phyloP scores from a whole-genome alignment of 2,329 filamentous ascomycete species.

The Iodosphaeria phyllophila region DNA sequence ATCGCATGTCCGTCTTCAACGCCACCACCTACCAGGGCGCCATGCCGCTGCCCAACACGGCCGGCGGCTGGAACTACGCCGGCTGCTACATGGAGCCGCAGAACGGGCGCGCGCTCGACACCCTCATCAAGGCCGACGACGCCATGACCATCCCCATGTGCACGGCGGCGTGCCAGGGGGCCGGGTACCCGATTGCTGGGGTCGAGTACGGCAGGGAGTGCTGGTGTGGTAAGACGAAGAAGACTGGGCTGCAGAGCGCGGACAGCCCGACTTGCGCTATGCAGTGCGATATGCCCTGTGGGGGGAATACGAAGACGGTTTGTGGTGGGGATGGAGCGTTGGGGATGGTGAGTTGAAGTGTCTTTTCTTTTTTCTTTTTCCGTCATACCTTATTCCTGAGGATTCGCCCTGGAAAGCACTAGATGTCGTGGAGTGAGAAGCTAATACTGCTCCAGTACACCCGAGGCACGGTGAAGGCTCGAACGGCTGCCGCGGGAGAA shows the following conservation, averaged over 20 bases:
- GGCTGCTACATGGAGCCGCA: conserved; percentile 3
- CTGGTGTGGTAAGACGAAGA: conserved; percentile 8
- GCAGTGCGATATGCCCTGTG: background rate
- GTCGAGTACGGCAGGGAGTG: conserved; percentile 18
- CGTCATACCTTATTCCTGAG: too few relatives aligned
- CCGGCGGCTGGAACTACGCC: conserved; percentile 3
- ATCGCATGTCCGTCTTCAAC: conserved; percentile 6
- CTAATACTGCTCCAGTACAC: too few relatives aligned
- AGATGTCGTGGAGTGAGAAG: too few relatives aligned
- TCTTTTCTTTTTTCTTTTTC: too few relatives aligned
- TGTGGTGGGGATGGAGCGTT: too few relatives aligned
- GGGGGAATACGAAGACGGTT: background rate
- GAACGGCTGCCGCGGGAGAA: too few relatives aligned
- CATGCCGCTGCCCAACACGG: conserved; percentile 4
- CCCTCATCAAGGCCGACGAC: conserved; percentile 4
- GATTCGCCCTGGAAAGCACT: too few relatives aligned
- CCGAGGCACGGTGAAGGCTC: too few relatives aligned
- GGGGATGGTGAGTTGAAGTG: too few relatives aligned
- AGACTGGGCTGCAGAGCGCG: background rate
- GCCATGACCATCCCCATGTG: conserved; percentile 19
- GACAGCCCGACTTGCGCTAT: conserved; percentile 1
- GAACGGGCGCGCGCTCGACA: conserved; percentile 1
- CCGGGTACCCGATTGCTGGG: conserved; percentile 17
- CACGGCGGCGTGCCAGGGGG: conserved; percentile 8
- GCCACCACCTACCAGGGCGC: conserved; percentile 4